Conservation (phyloP, 2,329 filamentous ascomycete genomes). For the Trichoderma sp. region DNA sequence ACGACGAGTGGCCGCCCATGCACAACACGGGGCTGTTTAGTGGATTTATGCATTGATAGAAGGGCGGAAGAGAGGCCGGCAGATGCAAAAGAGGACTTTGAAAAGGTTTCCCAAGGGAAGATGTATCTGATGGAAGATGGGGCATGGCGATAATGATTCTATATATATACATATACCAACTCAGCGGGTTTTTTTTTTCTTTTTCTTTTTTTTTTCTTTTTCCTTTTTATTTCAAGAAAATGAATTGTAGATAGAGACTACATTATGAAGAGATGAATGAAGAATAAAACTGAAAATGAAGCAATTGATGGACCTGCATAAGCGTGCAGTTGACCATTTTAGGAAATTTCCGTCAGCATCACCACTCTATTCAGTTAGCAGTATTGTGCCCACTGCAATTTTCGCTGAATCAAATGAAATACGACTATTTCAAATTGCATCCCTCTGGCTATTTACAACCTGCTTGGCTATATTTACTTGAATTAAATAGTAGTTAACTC, state of each 20-base stretch:
- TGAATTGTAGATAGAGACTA: neutral
- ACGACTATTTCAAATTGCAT: no score
- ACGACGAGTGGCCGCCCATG: constrained; percentile 36
- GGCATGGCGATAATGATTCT: neutral
- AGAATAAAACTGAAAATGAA: neutral
- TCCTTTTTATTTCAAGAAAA: neutral
- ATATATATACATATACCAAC: neutral
- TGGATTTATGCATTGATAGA: constrained; percentile 1
- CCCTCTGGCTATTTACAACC: no score
- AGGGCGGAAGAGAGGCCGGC: neutral
- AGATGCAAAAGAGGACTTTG: neutral
- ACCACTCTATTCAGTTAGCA: no score
- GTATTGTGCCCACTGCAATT: no score
- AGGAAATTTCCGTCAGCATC: neutral
- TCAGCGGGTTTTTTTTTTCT: neutral
- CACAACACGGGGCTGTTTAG: constrained; percentile 28
- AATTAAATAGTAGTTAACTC: no score
- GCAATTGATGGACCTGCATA: neutral
- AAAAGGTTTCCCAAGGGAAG: no score
- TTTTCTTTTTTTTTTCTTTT: neutral
- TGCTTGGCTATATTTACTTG: no score
- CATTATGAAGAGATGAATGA: neutral
- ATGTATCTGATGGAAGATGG: neutral
- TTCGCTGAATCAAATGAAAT: no score
- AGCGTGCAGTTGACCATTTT: neutral